phyloP scores from a whole-genome alignment of 768 basidiomycete genomes.

The Panellus pusillus region DNA sequence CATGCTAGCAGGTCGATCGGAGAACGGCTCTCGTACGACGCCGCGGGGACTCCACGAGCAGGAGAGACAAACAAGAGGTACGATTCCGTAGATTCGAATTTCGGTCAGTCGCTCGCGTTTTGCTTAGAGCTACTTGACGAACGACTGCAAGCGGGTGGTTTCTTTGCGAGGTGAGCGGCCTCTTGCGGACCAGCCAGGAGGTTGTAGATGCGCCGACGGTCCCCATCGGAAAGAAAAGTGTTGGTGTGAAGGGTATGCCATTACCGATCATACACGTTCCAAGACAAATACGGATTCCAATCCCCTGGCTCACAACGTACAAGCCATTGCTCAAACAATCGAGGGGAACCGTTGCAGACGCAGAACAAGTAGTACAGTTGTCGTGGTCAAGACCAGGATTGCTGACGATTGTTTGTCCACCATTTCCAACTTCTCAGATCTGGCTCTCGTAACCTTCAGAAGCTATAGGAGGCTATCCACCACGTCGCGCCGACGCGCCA shows the following conservation, averaged over 20 bases:
- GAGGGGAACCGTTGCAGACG: no score
- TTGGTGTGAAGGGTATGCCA: conserved; percentile 3
- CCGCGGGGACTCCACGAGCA: conserved; percentile 1
- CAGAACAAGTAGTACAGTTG: no score
- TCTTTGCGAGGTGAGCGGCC: neutral
- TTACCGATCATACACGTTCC: no score
- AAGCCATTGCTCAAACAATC: no score
- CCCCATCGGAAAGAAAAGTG: neutral
- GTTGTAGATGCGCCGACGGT: neutral
- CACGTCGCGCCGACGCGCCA: no score
- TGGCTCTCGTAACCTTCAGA: no score
- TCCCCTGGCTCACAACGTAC: no score
- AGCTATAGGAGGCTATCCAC: no score
- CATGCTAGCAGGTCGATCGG: neutral
- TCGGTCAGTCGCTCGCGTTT: neutral
- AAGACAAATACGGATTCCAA: neutral
- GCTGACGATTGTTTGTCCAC: no score
- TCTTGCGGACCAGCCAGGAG: neutral
- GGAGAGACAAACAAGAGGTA: conserved; percentile 5
- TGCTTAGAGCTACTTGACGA: neutral
- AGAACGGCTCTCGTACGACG: conserved; percentile 1
- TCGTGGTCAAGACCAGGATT: no score
- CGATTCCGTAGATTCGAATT: neutral
- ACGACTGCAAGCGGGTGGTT: neutral
- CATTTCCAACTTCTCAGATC: no score